Evolutionary conservation across 2,329 filamentous ascomycete genomes (phyloP).

Genomic region (Massarina eburnea): DNA sequence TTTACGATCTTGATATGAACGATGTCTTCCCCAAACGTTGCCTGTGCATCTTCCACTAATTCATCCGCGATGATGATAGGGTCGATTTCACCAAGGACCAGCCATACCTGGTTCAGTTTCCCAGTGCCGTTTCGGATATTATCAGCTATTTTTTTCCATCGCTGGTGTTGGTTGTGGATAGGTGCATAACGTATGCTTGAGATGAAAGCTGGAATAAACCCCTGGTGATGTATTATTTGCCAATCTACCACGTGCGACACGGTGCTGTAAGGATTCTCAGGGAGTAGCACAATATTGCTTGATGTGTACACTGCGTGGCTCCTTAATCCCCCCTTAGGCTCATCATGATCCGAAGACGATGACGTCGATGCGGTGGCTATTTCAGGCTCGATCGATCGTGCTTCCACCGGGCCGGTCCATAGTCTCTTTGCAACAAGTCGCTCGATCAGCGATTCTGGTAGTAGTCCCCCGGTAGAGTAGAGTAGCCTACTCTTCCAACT

Average conservation of each 20-base stretch:
- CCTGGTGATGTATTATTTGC: slow-evolving; percentile 67
- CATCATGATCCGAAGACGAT: slow-evolving; percentile 15
- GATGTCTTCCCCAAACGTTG: slow-evolving; percentile 59
- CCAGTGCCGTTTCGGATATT: slow-evolving; percentile 32
- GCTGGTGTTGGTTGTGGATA: slow-evolving; percentile 63
- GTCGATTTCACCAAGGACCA: slow-evolving; percentile 69
- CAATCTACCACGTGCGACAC: slow-evolving; percentile 67
- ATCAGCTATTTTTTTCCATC: slow-evolving; percentile 58
- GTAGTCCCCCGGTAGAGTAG: slow-evolving; percentile 60
- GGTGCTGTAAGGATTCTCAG: slow-evolving; percentile 54
- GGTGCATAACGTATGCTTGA: slow-evolving; percentile 71
- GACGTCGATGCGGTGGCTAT: slow-evolving; percentile 18
- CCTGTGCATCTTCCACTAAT: slow-evolving; percentile 61
- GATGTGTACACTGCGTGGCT: slow-evolving; percentile 25
- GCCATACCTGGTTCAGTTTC: slow-evolving; percentile 56
- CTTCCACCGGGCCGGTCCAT: slow-evolving; percentile 26
- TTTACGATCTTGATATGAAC: slow-evolving; percentile 58
- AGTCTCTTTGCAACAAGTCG: slow-evolving; percentile 43
- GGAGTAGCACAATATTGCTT: slow-evolving; percentile 48
- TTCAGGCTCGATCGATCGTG: slow-evolving; percentile 29
- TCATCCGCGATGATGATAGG: slow-evolving; percentile 68
- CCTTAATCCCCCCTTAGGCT: slow-evolving; percentile 8
- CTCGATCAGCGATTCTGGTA: slow-evolving; percentile 62
- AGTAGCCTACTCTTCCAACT: slow-evolving; percentile 63
- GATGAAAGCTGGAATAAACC: slow-evolving; percentile 71